phyloP scores from a whole-genome alignment of 2,329 filamentous ascomycete species.

The Eutypa lata region DNA sequence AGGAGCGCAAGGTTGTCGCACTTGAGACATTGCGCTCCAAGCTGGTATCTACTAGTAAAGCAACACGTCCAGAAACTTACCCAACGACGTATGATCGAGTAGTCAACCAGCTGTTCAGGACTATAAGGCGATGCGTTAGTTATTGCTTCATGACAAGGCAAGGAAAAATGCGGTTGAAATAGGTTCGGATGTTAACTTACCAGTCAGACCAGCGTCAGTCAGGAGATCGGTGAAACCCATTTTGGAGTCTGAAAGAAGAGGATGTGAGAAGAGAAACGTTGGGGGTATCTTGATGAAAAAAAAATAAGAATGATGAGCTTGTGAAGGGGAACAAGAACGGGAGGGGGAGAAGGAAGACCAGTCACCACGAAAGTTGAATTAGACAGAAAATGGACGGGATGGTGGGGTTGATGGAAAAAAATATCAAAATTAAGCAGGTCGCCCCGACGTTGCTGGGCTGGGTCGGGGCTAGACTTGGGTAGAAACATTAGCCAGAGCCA shows the following conservation, averaged over 20 bases:
- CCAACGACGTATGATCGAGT: slow-evolving; percentile 70
- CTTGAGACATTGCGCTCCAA: slow-evolving; percentile 8
- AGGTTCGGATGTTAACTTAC: slow-evolving; percentile 33
- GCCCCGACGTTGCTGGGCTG: not conserved
- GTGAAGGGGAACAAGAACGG: slow-evolving; percentile 9
- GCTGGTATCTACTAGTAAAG: slow-evolving; percentile 10
- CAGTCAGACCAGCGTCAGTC: slow-evolving; percentile 51
- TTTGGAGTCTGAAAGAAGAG: slow-evolving; percentile 25
- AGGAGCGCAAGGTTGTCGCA: not conserved
- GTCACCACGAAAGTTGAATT: not conserved
- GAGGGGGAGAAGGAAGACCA: not conserved
- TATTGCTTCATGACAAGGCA: slow-evolving; percentile 3
- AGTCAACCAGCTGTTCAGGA: slow-evolving; percentile 59
- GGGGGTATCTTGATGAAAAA: slow-evolving; percentile 27
- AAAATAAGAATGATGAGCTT: slow-evolving; percentile 22
- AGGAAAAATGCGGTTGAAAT: slow-evolving; percentile 2
- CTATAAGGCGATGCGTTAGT: slow-evolving; percentile 21
- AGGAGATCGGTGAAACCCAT: slow-evolving; percentile 63
- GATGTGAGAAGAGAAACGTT: slow-evolving; percentile 13
- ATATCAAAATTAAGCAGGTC: not conserved
- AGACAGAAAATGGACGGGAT: not conserved
- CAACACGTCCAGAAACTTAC: slow-evolving; percentile 46
- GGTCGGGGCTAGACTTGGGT: not conserved
- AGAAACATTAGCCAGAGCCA: not conserved
- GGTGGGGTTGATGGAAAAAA: not conserved